Evolutionary conservation across 495 filamentous ascomycete species (phyloP), one percentile per base, ranked within the genome.

Genomic region (Xylaria nigripes): DNA sequence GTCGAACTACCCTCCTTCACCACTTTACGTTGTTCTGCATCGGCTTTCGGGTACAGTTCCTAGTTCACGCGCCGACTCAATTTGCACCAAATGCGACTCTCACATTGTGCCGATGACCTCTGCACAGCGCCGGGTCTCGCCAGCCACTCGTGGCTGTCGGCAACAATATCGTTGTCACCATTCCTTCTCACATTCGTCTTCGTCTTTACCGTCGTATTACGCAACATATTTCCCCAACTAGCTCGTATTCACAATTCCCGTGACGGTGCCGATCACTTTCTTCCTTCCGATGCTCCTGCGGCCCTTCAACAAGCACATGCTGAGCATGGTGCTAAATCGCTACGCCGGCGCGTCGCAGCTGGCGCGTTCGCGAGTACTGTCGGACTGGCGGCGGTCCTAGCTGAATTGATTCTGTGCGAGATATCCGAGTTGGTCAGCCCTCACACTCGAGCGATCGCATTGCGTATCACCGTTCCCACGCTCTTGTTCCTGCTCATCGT

Each of bases 331-430:
- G 61, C 61, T 51, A 74, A 71, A 56, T 73, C 68, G 21, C 58
- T 63, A n/a, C 67, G 74, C 50, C 70, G 78, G 47, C 68, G 77
- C 40, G 55, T 85, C 23, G 82, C 84, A 13, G 80, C 78, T 5
- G 61, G 76, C 22, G 81, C 84, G 22, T 91, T 91, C 62, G 81
- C 84, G 21, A 77, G 77, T 0, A 90, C 85, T 1, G 75, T 91
- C 40, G 88, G 82, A 19, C 76, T 90, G 29, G 80, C 86, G 0
- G 75, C 82, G 15, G 86, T 90, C 13, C 72, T 93, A 13, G 86
- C 79, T 13, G 85, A 89, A 67, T 63, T 91, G 45, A 83, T 93
- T 19, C 69, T 91, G 13, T 87, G 86, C 56, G 87, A 93, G 66
- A 86, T 93, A 46, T 81, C 83, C n/a, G 85, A 86, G 55, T 75